Base-by-base conservation (phyloP, 345 rosid species). In the Cardamine resedifolia region DNA sequence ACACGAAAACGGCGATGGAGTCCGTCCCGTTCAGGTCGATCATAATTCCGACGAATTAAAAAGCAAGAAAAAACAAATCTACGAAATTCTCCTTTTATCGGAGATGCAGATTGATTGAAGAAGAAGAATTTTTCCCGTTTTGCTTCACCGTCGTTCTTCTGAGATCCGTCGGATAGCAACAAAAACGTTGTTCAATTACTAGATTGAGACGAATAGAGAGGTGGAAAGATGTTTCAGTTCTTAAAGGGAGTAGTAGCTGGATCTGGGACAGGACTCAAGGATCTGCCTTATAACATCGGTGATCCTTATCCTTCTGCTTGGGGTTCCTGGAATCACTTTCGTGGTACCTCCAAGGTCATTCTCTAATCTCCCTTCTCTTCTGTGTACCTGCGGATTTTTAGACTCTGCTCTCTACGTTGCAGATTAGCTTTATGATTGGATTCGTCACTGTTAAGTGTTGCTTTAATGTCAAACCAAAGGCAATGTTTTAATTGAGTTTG, bases 261-360 rank as follows among this genome's bases (percentile, higher is more conserved):
- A 88, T 95, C 99, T 66, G 97, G 96, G 12, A 63, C 99, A 10
- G 99, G 97, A 11, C 80, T 90, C 41, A 95, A 91, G 82, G 98
- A 95, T 90, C 94, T 95, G 27, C 99, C 99, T 33, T 95, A 91
- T 77, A 87, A 82, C 81, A 86, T 95, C 30, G 96, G 93, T 59
- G 98, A 90, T 41, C 96, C 96, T 77, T 90, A 87, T 44, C 84
- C 91, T 65, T 80, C 96, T 38, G 89, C 98, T 60, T 95, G 98
- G 98, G 98, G 96, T 64, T 90, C 97, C 16, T 95, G 99, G 98
- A 73, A 86, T 68, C 99, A 95, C 78, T 84, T 78, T 71, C 96
- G 91, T 33, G 99, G 99, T 72, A 89, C 90, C 71, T 90, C 96
- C 78, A 91, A 88, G 91, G 96, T 84, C n/a, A 39, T 52, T 38